Evolutionary conservation across 116 monocot species (phyloP).

Genomic region (Dioscorea cayenensis): DNA sequence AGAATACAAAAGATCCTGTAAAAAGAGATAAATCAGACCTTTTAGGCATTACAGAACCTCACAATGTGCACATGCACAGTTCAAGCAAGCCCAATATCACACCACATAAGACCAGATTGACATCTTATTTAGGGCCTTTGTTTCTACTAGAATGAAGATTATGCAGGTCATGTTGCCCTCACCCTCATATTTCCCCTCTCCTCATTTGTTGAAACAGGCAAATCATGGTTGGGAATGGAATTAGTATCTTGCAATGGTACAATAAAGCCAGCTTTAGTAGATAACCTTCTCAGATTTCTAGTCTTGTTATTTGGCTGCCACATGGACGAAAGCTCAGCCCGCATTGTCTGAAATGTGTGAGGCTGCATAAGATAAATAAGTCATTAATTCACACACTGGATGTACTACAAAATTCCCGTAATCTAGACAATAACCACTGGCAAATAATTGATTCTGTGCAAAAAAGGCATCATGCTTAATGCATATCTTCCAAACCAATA

Average conservation of each 20-base stretch:
- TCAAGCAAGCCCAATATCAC: neutral
- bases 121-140: neutral
- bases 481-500: too few species aligned
- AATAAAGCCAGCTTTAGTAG: constrained; percentile 29
- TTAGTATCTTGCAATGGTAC: constrained; percentile 20
- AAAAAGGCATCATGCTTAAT: too few species aligned
- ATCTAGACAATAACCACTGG: too few species aligned
- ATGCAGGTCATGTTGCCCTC: constrained; percentile 6
- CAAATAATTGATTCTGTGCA: too few species aligned
- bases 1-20: constrained; percentile 82
- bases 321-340: constrained; percentile 80
- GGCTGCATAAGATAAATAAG: constrained; percentile 46
- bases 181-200: constrained; percentile 48
- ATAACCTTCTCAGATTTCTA: constrained; percentile 47
- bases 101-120: neutral
- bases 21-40: neutral
- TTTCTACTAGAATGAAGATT: neutral
- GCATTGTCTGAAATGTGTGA: constrained; percentile 55
- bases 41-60: neutral
- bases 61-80: neutral
- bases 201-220: constrained; percentile 18
- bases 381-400: neutral
- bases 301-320: constrained; percentile 54
- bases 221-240: constrained; percentile 20
- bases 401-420: neutral